Evolutionary conservation across 176 grass and related monocot species (phyloP).

Genomic region (Aegilops speltoides): DNA sequence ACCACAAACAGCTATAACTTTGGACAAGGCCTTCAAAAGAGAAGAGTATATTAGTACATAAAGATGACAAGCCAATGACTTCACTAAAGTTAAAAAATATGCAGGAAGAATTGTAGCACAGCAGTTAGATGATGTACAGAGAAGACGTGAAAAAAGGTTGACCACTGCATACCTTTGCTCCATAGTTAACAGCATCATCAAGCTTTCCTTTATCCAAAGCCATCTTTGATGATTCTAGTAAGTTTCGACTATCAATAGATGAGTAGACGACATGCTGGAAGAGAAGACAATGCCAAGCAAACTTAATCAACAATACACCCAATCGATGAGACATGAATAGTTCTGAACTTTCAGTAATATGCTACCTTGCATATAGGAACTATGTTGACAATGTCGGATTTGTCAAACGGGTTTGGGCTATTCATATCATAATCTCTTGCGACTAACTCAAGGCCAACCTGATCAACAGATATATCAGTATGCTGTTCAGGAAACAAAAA

Average conservation of each 20-base stretch:
- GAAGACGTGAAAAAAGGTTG: not conserved
- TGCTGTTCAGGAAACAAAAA: not conserved
- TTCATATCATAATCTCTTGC: slow-evolving; percentile 97
- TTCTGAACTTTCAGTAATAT: slow-evolving; percentile 20
- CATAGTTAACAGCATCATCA: slow-evolving; percentile 88
- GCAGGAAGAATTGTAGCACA: slow-evolving; percentile 1
- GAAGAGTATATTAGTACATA: slow-evolving; percentile 22
- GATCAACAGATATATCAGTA: slow-evolving; percentile 41
- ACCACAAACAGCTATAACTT: slow-evolving; percentile 93
- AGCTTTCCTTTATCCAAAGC: slow-evolving; percentile 99
- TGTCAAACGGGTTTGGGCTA: slow-evolving; percentile 86
- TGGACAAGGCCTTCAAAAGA: slow-evolving; percentile 76
- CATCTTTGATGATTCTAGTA: slow-evolving; percentile 94
- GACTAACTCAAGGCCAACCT: slow-evolving; percentile 94
- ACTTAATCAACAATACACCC: not conserved
- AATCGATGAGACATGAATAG: not conserved
- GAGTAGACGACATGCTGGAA: slow-evolving; percentile 83
- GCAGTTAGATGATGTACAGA: not conserved
- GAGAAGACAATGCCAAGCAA: slow-evolving; percentile 1
- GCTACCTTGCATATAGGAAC: slow-evolving; percentile 97
- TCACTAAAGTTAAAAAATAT: not conserved
- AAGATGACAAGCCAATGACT: not conserved
- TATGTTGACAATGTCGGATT: slow-evolving; percentile 88
- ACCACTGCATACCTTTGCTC: slow-evolving; percentile 66
- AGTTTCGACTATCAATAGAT: slow-evolving; percentile 88